These are phyloP conservation scores for Sporothrix schenckii DNA, from an alignment of 2,329 filamentous ascomycete genomes.

Conservation along the genomic window DNA sequence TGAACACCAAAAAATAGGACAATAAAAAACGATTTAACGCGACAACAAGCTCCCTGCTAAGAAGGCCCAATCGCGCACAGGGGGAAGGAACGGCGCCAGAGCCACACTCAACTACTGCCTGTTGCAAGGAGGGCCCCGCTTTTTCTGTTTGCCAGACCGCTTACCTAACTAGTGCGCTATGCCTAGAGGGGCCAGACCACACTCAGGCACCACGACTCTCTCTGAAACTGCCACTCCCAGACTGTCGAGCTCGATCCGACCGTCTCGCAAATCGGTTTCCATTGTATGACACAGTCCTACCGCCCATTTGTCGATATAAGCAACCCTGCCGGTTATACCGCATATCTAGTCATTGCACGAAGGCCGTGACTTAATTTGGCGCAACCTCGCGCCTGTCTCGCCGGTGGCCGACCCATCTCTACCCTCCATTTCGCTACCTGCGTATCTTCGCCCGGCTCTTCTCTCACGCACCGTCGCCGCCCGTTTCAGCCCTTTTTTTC, in stretches of 20 bases:
- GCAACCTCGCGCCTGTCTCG: conserved; percentile 15
- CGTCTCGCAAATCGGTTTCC: conserved; percentile 3
- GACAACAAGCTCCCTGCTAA: conserved; percentile 31
- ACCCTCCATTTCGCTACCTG: not conserved
- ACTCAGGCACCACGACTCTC: not conserved
- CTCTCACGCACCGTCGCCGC: not conserved
- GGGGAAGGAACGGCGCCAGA: conserved; percentile 18
- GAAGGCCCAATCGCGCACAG: conserved; percentile 13
- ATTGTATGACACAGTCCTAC: not conserved
- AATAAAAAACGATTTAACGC: conserved; percentile 32
- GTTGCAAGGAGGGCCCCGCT: not conserved
- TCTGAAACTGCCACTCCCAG: not conserved
- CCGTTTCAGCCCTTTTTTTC: not conserved
- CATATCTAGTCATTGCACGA: not conserved
- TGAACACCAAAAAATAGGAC: conserved; percentile 24
- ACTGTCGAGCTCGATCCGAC: conserved; percentile 12
- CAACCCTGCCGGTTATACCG: not conserved
- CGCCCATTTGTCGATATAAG: not conserved
- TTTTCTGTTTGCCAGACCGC: conserved; percentile 19
- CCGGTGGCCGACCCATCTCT: conserved; percentile 31
- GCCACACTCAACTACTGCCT: conserved; percentile 8
- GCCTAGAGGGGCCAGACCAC: conserved; percentile 17
- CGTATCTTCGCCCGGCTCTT: not conserved
- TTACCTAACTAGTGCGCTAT: conserved; percentile 19
- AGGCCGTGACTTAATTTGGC: conserved; percentile 8